Percentiles rank a stretch among this genome's conserved stretches.
Evolutionary conservation across 163 green algal genomes (phyloP).

Genomic region (Botryococcus braunii): DNA sequence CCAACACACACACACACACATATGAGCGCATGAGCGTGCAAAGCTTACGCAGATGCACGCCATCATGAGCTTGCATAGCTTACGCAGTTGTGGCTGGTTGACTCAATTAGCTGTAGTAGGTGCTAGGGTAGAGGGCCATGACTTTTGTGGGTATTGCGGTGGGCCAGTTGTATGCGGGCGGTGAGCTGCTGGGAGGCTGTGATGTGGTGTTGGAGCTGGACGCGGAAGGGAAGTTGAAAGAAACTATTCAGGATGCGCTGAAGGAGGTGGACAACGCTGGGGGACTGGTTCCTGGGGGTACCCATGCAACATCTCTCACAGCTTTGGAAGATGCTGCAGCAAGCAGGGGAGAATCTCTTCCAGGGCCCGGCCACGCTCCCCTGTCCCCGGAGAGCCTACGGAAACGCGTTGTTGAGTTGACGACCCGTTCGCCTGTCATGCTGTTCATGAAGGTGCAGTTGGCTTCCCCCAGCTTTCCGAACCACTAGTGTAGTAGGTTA

Average conservation of each 20-base stretch:
- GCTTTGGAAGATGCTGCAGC: too few relatives aligned
- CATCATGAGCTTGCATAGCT: too few relatives aligned
- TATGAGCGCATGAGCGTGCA: too few relatives aligned
- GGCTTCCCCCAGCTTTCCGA: too few relatives aligned
- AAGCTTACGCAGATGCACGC: too few relatives aligned
- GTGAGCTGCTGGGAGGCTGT: constrained; percentile 84
- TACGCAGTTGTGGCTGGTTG: neutral
- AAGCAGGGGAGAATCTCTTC: too few relatives aligned
- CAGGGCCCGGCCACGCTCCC: too few relatives aligned
- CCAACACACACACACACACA: too few relatives aligned
- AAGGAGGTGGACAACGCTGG: neutral
- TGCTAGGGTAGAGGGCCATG: neutral
- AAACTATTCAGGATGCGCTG: constrained; percentile 7
- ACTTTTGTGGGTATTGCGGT: neutral
- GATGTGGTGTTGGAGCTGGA: constrained; percentile 88
- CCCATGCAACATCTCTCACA: too few relatives aligned
- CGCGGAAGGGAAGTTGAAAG: constrained; percentile 44
- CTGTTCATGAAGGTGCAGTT: constrained; percentile 85
- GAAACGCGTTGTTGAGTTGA: too few relatives aligned
- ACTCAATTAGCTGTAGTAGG: neutral
- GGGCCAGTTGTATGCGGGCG: constrained; percentile 71
- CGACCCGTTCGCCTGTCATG: constrained; percentile 23
- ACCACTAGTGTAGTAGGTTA: too few relatives aligned
- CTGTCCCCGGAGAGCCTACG: too few relatives aligned
- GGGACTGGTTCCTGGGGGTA: neutral